A percentile compares a stretch with the other conserved stretches of the same genome.
These are phyloP conservation scores for Calonectria crousiana DNA, from an alignment of 2,329 filamentous ascomycete species.

Conservation along the genomic window DNA sequence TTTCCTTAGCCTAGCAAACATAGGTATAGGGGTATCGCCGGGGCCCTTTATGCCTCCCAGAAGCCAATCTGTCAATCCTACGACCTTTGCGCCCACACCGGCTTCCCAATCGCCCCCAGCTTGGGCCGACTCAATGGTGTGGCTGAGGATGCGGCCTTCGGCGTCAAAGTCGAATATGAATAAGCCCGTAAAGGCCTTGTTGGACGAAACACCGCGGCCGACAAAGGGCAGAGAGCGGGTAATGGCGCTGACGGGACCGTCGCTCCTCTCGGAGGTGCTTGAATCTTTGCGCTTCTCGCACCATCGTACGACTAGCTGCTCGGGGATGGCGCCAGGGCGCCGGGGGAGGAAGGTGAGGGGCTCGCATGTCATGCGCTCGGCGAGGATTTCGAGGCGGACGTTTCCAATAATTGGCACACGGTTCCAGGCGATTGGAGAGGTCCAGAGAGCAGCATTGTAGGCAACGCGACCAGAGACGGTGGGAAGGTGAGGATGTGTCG, in stretches of 20 bases:
- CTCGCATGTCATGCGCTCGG: constrained; percentile 84
- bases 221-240: constrained; percentile 57
- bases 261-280: not conserved
- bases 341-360: constrained; percentile 61
- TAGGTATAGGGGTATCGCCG: constrained; percentile 49
- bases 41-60: constrained; percentile 75
- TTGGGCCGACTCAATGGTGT: constrained; percentile 95
- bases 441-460: constrained; percentile 95
- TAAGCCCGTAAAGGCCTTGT: constrained; percentile 86
- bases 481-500: constrained; percentile 88
- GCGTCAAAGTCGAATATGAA: constrained; percentile 97
- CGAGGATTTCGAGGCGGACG: constrained; percentile 87
- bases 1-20: constrained; percentile 49
- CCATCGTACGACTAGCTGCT: constrained; percentile 94
- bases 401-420: constrained; percentile 91
- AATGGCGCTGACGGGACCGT: constrained; percentile 53
- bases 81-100: constrained; percentile 83
- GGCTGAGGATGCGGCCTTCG: constrained; percentile 84
- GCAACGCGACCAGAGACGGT: constrained; percentile 91
- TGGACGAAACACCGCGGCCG: constrained; percentile 59
- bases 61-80: constrained; percentile 94
- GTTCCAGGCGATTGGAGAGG: constrained; percentile 95
- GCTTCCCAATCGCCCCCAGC: constrained; percentile 86
- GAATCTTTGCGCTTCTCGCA: constrained; percentile 60
- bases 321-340: constrained; percentile 69